Evolutionary conservation across 495 filamentous ascomycete genomes (phyloP), one percentile per base, ranked within the genome.

Genomic region (Staphylotrichum tortipilum): DNA sequence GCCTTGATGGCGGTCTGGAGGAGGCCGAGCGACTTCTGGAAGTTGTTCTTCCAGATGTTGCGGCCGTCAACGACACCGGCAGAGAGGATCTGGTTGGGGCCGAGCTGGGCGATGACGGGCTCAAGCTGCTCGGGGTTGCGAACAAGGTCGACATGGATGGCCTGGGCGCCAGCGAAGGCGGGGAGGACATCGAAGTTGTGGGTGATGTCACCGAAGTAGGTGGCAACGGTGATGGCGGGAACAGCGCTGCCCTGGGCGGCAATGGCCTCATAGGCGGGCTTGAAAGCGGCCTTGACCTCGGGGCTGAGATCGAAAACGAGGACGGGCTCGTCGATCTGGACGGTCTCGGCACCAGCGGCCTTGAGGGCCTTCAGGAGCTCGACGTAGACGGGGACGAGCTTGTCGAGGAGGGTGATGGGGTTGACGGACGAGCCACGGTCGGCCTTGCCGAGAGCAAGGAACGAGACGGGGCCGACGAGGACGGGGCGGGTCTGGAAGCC

Each of bases 21-120:
- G 60, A 78, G 79, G 75, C 86, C 88, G 58, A 96, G 89, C 55
- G 91, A 88, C 60, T 79, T 79, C 78, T 89, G 81, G 71, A 94
- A 85, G 80, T 95, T 88, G 72, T 88, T 95, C 88, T 98, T 97
- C 92, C 92, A 98, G 80, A 98, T 98, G 80, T 98, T 98, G 65
- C 92, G 87, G 59, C 92, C 94, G 62, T 97, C 89, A 55, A 98
- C 92, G 57, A 98, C 83, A 84, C 92, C 92, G 59, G 80, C 81
- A 47, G 94, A 97, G 50, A 98, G 85, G 49, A 82, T 71, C 73
- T 95, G 92, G 62, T 86, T 84, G 54, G 86, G 76, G 59, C 89
- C 88, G 41, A 98, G 85, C 76, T 98, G 62, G 55, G 89, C 85
- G 56, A 87, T 73, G 57, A 89, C 88, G 34, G 97, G 84, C 76